Conservation (phyloP, 2,329 filamentous ascomycete species). For the Blastomyces gilchristii region DNA sequence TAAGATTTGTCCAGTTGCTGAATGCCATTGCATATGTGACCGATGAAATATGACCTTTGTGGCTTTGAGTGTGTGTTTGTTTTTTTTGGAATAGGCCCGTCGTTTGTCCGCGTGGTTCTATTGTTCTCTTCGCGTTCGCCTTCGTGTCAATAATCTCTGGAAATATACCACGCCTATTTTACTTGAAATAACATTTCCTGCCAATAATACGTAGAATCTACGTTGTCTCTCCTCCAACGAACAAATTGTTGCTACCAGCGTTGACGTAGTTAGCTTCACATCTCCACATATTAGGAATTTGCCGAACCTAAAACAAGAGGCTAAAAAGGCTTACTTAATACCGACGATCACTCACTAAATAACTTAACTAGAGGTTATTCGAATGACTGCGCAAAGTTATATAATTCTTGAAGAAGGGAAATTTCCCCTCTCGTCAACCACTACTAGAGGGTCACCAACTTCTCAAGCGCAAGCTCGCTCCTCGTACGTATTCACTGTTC, state of each 20-base stretch:
- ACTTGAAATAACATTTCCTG: background rate
- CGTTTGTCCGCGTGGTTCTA: background rate
- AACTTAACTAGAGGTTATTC: no score
- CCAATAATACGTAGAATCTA: background rate
- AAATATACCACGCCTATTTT: background rate
- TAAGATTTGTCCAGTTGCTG: constrained; percentile 45
- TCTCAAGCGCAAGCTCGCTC: background rate
- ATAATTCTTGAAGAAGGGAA: no score
- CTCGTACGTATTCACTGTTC: no score
- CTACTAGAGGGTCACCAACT: background rate
- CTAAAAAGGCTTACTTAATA: background rate
- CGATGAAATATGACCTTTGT: constrained; percentile 11
- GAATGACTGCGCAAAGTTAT: no score
- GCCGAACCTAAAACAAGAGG: background rate
- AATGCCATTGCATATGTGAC: constrained; percentile 46
- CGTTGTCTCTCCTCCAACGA: background rate
- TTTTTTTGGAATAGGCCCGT: background rate
- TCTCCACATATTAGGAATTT: background rate
- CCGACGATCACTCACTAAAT: no score
- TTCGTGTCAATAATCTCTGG: background rate
- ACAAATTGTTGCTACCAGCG: no score
- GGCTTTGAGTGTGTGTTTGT: background rate
- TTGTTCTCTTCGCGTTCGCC: background rate
- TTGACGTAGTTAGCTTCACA: background rate
- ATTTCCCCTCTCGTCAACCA: background rate